Conservation (phyloP, 805 yeast genomes). For the Ogataea nonfermentans region DNA sequence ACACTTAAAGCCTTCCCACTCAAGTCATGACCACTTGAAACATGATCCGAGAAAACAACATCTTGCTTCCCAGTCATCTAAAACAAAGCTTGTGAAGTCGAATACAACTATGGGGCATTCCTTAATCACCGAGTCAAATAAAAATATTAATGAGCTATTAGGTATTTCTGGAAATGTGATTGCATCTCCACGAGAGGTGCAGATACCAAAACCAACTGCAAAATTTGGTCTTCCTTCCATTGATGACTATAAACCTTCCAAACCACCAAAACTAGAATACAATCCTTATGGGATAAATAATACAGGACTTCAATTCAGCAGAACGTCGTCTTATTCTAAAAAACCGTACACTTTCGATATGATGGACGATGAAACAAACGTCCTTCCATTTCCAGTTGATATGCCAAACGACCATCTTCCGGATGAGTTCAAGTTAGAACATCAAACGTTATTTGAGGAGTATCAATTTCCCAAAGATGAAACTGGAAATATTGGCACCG, state of each 20-base stretch:
- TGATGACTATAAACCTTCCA: conserved; percentile 23
- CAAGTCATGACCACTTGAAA: conserved; percentile 1
- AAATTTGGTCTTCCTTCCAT: conserved; percentile 33
- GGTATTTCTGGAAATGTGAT: conserved; percentile 25
- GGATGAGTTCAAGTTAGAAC: conserved; percentile 48
- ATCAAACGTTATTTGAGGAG: conserved; percentile 53
- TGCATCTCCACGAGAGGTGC: conserved; percentile 23
- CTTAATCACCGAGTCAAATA: conserved; percentile 12
- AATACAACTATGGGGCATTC: conserved; percentile 14
- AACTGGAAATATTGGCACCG: conserved; percentile 59
- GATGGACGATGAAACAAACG: conserved; percentile 41
- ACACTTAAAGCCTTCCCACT: conserved; percentile 14
- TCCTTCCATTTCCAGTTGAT: conserved; percentile 63
- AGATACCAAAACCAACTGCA: conserved; percentile 12
- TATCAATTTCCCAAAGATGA: conserved; percentile 48
- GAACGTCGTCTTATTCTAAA: conserved; percentile 22
- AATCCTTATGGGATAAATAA: conserved; percentile 63
- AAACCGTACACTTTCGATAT: conserved; percentile 26
- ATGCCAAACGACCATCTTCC: conserved; percentile 72
- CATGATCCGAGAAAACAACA: not conserved
- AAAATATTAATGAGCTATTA: conserved; percentile 21
- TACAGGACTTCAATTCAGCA: conserved; percentile 15
- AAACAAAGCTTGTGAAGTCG: conserved; percentile 8
- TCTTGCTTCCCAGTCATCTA: not conserved
- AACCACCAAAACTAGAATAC: conserved; percentile 46